Base-by-base conservation (phyloP, 1,284 basidiomycete species). In the Inonotus obliquus region DNA sequence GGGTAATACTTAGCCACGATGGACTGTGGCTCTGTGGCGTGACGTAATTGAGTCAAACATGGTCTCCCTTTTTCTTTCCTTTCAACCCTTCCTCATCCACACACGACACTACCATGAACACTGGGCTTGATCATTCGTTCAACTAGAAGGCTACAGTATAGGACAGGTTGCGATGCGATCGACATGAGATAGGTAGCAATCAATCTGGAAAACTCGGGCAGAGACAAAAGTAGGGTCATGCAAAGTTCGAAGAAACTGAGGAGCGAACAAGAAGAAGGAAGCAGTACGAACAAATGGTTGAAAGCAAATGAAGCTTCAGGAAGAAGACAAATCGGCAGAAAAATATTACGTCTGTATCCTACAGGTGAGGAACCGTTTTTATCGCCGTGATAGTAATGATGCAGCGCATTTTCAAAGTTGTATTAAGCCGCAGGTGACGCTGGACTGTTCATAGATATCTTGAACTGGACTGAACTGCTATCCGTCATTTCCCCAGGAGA, bases 91-190 rank as follows among this genome's bases (percentile, higher is more conserved):
- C 9, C 32, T 32, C 32, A 32, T 32, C 32, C 32, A n/a, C 21
- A 21, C 14, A 3, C 41, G 14, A n/a, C 41, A 45, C 41, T 17
- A 9, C 9, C 32, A 4, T 4, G 32, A 4, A 32, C 4, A 32
- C 32, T 32, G 32, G 32, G 32, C 32, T 32, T 32, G 32, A 32
- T 32, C 32, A 32, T 32, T 32, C 9, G 9, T 32, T 32, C 4
- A 9, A 32, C 32, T 32, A 32, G 23, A 49, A 47, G 27, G 41
- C 55, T 57, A 62, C 61, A 62, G 35, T n/a, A 44, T 44, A 25
- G 23, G 51, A 62, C 51, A 62, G 39, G 51, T 35, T 57, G 51
- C 61, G 60, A 62, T 57, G 56, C 56, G 51, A 58, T 47, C 19
- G 51, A 58, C 61, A 45, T n/a, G 37, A 45, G 44, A 61, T 54